Evolutionary conservation across 192 early-diverging fungal species (phyloP), one percentile per base, ranked within the genome.

Genomic region (Dimargaris verticillata): DNA sequence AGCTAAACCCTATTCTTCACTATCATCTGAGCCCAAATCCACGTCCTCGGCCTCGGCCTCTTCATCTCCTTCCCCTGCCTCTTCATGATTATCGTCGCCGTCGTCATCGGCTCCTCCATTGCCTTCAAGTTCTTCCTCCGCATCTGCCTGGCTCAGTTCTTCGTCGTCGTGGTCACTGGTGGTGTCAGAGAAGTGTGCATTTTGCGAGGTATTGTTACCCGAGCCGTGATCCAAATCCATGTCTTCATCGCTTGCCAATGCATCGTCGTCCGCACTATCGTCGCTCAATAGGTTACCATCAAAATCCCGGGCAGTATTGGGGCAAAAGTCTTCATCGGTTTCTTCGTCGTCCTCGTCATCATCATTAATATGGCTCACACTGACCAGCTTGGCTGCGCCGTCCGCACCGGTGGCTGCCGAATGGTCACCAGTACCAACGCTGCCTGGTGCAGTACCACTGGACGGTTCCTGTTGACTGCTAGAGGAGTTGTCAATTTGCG

Each of bases 391-490:
- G 33, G 33, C 33, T 38, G 33, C 33, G 7, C 65, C 69, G 17
- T 45, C 64, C 3, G 72, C 68, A 18, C 68, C 73, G 29, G 65
- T 66, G 13, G 63, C 64, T 44, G 58, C 17, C 22, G 62, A 57
- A 15, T 58, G n/a, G 0, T 46, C 15, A 22, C 60, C 64, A 22
- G 24, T 55, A 1, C 18, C 24, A 2, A 61, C 38, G 5, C 24
- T 24, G 20, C 61, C 64, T 24, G 54, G 46, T 43, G 28, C 61
- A 4, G 48, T 47, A 44, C 58, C 63, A 41, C 51, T 4, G 25
- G 18, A 18, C 1, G 11, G 47, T 24, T 18, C 20, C 25, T 52
- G 51, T 5, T 12, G 51, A 13, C 51, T 18, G 22, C 11, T 20
- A 22, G 41, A 41, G 2, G 57, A 44, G 41, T 59, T 17, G 20